Conservation (phyloP, 2,329 filamentous ascomycete species). For the Aspergillus luchuensis region DNA sequence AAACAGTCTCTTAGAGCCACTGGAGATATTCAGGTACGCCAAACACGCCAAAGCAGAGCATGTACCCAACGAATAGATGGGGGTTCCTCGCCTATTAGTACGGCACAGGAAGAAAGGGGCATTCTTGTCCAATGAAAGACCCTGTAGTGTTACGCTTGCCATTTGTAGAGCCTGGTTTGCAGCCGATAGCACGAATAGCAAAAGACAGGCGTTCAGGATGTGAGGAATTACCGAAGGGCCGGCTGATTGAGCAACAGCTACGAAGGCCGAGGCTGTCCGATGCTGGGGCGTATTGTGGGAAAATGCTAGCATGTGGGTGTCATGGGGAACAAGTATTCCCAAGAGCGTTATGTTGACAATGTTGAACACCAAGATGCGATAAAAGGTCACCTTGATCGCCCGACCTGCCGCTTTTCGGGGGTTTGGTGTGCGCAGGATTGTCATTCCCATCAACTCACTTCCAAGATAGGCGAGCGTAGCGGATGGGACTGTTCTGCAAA, state of each 20-base stretch:
- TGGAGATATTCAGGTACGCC: conserved; percentile 65
- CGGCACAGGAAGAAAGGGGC: conserved; percentile 70
- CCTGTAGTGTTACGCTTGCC: conserved; percentile 70
- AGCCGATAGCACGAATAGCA: conserved; percentile 73
- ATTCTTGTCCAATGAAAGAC: conserved; percentile 69
- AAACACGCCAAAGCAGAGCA: conserved; percentile 64
- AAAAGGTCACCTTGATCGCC: conserved; percentile 78
- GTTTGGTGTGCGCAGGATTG: conserved; percentile 74
- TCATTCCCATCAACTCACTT: conserved; percentile 74
- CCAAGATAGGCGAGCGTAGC: conserved; percentile 78
- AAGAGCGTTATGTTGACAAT: conserved; percentile 70
- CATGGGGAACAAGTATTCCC: conserved; percentile 74
- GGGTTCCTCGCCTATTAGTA: conserved; percentile 70
- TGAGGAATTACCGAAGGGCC: conserved; percentile 65
- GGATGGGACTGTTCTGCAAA: conserved; percentile 71
- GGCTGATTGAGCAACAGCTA: conserved; percentile 68
- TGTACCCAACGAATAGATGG: conserved; percentile 64
- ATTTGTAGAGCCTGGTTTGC: conserved; percentile 76
- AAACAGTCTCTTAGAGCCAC: conserved; percentile 60
- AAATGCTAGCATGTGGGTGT: conserved; percentile 60
- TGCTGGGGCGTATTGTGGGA: conserved; percentile 42
- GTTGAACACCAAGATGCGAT: conserved; percentile 79
- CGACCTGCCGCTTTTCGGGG: conserved; percentile 72
- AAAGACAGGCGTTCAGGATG: conserved; percentile 71
- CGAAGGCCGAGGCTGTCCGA: conserved; percentile 69